Evolutionary conservation across 2,329 filamentous ascomycete species (phyloP).

Genomic region (Paramyrothecium roridum): DNA sequence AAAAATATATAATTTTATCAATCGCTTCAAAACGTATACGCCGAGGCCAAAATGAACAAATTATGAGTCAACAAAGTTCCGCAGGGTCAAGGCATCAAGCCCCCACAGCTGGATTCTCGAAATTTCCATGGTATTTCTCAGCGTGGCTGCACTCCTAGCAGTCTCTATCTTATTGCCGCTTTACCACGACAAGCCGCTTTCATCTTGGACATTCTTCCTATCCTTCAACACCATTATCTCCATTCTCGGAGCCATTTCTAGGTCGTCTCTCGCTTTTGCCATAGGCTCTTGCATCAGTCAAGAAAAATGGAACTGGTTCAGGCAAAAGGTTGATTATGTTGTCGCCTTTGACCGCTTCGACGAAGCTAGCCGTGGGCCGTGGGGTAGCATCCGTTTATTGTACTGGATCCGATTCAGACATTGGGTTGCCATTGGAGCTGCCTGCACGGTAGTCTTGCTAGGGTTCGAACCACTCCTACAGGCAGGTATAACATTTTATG

Average conservation of each 20-base stretch:
- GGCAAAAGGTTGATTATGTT: neutral
- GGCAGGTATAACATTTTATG: neutral
- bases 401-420: neutral
- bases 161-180: neutral
- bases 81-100: too few species aligned
- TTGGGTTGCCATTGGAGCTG: neutral
- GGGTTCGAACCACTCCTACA: neutral
- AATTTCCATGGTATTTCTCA: neutral
- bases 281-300: conserved; percentile 11
- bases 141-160: neutral
- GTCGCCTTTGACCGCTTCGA: conserved; percentile 14
- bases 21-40: too few species aligned
- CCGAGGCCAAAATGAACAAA: too few species aligned
- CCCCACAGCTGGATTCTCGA: neutral
- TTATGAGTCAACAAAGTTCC: too few species aligned
- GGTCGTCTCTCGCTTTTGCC: neutral
- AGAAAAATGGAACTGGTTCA: conserved; percentile 13
- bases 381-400: conserved; percentile 7
- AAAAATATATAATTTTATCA: too few species aligned
- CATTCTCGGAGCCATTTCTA: conserved; percentile 7
- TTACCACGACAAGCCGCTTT: conserved; percentile 2
- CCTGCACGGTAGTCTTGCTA: neutral
- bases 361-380: conserved; percentile 9
- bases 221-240: conserved; percentile 10
- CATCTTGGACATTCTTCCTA: conserved; percentile 4